Conservation (phyloP, 306 rosid species). For the Canavalia gladiata region DNA sequence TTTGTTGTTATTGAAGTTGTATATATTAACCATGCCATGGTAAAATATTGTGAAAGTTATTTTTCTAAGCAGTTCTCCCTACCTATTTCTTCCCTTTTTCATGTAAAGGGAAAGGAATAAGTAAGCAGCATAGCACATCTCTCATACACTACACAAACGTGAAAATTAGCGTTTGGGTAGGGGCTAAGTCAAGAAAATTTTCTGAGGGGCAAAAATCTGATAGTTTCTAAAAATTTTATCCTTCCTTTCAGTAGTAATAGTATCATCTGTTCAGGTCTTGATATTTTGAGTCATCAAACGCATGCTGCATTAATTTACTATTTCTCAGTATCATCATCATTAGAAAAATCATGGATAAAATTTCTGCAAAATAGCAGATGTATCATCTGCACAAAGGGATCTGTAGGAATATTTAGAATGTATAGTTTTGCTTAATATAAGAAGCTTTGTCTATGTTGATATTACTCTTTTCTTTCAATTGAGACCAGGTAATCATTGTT, state of each 20-base stretch:
- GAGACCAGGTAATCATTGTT: background rate
- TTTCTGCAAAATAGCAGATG: background rate
- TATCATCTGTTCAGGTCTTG: background rate
- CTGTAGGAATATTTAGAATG: conserved; percentile 2
- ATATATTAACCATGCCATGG: background rate
- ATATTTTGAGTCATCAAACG: background rate
- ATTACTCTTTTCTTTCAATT: background rate
- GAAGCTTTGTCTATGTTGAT: background rate
- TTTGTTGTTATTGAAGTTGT: conserved; percentile 13
- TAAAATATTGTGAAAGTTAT: conserved; percentile 2
- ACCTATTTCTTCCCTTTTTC: background rate
- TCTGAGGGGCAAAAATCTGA: background rate
- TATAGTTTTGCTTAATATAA: background rate
- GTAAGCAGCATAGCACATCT: background rate
- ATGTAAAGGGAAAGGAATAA: conserved; percentile 12
- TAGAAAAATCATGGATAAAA: background rate
- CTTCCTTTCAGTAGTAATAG: background rate
- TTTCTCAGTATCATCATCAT: background rate
- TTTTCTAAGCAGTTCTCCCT: background rate
- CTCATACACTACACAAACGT: background rate
- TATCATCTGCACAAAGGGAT: background rate
- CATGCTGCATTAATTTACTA: background rate
- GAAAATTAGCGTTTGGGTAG: background rate
- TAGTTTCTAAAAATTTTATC: background rate
- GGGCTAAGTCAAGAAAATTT: background rate